Evolutionary conservation across 2,329 filamentous ascomycete genomes (phyloP).

Genomic region (Lasiodiplodia sp.): DNA sequence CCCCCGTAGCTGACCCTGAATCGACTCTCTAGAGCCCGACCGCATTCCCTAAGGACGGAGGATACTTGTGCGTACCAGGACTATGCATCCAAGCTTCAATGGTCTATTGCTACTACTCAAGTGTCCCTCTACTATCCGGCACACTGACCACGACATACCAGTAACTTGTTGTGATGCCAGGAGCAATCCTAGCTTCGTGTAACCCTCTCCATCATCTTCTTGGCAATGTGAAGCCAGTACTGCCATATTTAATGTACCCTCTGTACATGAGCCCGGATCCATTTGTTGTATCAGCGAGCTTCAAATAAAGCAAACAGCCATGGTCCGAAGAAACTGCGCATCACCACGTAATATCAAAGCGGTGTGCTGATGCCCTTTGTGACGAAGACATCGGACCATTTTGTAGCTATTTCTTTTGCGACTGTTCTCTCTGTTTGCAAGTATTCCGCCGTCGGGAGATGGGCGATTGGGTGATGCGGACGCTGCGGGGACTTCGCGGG

Average conservation of each 20-base stretch:
- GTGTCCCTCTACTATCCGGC: too few relatives aligned
- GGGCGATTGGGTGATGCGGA: not conserved
- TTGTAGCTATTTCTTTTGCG: not conserved
- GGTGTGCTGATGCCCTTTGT: too few relatives aligned
- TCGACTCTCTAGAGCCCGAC: not conserved
- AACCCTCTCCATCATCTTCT: not conserved
- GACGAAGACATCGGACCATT: not conserved
- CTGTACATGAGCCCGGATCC: not conserved
- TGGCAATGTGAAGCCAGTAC: not conserved
- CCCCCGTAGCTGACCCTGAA: not conserved
- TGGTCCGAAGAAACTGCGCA: not conserved
- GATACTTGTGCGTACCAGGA: not conserved
- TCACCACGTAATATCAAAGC: not conserved
- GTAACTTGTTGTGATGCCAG: not conserved
- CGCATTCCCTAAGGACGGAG: not conserved
- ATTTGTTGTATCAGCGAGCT: not conserved
- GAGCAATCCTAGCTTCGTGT: constrained; percentile 4
- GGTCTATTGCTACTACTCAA: not conserved
- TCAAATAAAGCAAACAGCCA: not conserved
- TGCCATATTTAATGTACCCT: not conserved
- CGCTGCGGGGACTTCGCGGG: not conserved
- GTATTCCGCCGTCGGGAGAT: not conserved
- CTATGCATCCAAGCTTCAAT: not conserved
- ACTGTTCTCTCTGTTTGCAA: not conserved
- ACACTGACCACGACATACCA: not conserved